Conservation (phyloP, 2,329 filamentous ascomycete genomes). For the Madurella fahalii region DNA sequence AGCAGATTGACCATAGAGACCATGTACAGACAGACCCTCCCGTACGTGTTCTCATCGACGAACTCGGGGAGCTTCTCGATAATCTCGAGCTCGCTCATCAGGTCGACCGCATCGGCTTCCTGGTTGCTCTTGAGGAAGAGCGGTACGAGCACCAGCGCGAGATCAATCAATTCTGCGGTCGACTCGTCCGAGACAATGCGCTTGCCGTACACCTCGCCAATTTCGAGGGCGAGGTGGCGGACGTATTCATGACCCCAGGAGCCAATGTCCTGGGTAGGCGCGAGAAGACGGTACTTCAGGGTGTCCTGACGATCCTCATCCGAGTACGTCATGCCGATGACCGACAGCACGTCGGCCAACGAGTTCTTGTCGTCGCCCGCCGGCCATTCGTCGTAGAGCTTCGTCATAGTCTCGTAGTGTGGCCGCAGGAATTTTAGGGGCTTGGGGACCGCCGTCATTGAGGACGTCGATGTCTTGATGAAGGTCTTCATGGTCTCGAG, state of each 20-base stretch:
- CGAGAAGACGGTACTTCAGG: slow-evolving; percentile 87
- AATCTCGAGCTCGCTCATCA: slow-evolving; percentile 95
- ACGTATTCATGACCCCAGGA: slow-evolving; percentile 99
- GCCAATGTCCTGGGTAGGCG: slow-evolving; percentile 85
- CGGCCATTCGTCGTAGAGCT: slow-evolving; percentile 86
- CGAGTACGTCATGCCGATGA: slow-evolving; percentile 98
- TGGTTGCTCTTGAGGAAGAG: slow-evolving; percentile 97
- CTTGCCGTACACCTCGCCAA: slow-evolving; percentile 89
- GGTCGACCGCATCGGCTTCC: slow-evolving; percentile 94
- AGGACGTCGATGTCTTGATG: slow-evolving; percentile 98
- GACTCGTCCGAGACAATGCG: slow-evolving; percentile 81
- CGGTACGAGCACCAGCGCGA: slow-evolving; percentile 80
- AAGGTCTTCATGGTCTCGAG: slow-evolving; percentile 96
- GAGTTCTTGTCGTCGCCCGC: slow-evolving; percentile 80
- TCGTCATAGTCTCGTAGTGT: slow-evolving; percentile 86
- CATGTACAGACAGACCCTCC: slow-evolving; percentile 94
- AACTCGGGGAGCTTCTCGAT: slow-evolving; percentile 88
- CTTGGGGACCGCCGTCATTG: slow-evolving; percentile 98
- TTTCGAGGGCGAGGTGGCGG: slow-evolving; percentile 89
- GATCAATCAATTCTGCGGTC: slow-evolving; percentile 76
- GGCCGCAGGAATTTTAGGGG: slow-evolving; percentile 96
- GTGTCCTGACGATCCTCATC: slow-evolving; percentile 95
- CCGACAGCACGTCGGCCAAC: slow-evolving; percentile 90
- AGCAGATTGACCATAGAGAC: slow-evolving; percentile 97
- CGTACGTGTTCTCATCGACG: slow-evolving; percentile 90